Conservation (phyloP, 139 green algal genomes). For the Ettlia oleoabundans region DNA sequence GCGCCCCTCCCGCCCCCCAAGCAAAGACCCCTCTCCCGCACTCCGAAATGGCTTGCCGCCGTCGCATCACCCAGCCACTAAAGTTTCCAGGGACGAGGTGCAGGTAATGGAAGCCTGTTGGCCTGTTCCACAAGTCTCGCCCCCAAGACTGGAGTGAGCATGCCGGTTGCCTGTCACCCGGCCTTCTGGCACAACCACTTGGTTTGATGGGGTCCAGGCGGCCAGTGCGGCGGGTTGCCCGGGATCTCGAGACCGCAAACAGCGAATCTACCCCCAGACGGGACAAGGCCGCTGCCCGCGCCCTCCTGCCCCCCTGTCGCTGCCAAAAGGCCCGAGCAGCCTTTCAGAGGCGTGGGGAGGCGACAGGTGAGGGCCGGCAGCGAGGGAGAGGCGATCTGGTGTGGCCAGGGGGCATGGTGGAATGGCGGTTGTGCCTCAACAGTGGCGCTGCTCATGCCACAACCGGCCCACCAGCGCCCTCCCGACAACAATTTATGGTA, state of each 20-base stretch:
- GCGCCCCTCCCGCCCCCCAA: too few species aligned
- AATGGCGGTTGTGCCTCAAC: not conserved
- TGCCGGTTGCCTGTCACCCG: not conserved
- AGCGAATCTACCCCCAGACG: not conserved
- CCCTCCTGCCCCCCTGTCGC: not conserved
- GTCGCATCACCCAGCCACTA: too few species aligned
- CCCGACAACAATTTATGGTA: not conserved
- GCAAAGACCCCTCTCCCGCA: too few species aligned
- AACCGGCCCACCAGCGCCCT: not conserved
- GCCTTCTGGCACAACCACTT: not conserved
- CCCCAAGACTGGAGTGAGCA: too few species aligned
- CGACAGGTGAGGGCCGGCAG: too few species aligned
- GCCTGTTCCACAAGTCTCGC: too few species aligned
- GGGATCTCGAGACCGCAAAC: not conserved
- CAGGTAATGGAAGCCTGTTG: too few species aligned
- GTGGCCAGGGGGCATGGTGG: too few species aligned
- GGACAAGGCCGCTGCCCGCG: not conserved
- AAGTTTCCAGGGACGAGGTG: too few species aligned
- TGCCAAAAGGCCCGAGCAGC: not conserved
- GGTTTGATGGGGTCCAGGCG: too few species aligned
- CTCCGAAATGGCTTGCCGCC: too few species aligned
- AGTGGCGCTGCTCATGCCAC: not conserved
- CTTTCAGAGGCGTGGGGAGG: not conserved
- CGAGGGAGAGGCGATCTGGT: too few species aligned
- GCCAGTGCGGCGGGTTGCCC: not conserved